A percentile compares a stretch with the other conserved stretches of the same genome.
Conservation (phyloP, 441 rosid species). For the Isatis lusitanica region DNA sequence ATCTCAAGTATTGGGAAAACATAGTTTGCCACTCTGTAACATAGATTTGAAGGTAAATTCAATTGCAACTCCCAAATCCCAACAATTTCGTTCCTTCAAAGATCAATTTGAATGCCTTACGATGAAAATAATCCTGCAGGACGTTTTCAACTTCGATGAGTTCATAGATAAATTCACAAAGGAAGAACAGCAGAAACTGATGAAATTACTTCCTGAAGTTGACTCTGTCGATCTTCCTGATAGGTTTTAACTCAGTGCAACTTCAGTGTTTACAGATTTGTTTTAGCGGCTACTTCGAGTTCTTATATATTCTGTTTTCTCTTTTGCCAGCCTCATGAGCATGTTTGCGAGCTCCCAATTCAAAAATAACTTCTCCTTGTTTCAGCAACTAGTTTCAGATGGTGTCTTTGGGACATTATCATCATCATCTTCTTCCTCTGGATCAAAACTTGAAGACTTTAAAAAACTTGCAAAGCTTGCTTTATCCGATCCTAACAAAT, state of each 20-base stretch:
- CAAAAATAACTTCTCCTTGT: slow-evolving; percentile 71
- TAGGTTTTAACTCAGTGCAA: slow-evolving; percentile 42
- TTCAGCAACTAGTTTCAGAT: slow-evolving; percentile 70
- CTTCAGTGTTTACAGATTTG: slow-evolving; percentile 4
- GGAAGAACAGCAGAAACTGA: slow-evolving; percentile 77
- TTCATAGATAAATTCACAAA: slow-evolving; percentile 59
- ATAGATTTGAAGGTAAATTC: slow-evolving; percentile 68
- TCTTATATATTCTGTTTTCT: slow-evolving; percentile 10
- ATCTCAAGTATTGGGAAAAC: slow-evolving; percentile 55
- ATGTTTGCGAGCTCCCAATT: slow-evolving; percentile 77
- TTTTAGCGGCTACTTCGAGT: background rate
- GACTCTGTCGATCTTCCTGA: slow-evolving; percentile 61
- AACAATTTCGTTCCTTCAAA: background rate
- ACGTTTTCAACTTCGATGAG: slow-evolving; percentile 75
- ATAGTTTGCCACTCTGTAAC: slow-evolving; percentile 58
- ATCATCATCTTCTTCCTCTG: slow-evolving; percentile 32
- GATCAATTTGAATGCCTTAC: background rate
- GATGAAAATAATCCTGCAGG: slow-evolving; percentile 42
- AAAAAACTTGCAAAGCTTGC: slow-evolving; percentile 61
- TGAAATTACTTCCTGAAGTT: slow-evolving; percentile 64
- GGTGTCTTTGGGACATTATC: slow-evolving; percentile 74
- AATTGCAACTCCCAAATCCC: slow-evolving; percentile 14
- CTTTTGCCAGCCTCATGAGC: slow-evolving; percentile 49
- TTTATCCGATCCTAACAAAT: slow-evolving; percentile 53
- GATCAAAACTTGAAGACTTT: slow-evolving; percentile 54